phyloP scores from a whole-genome alignment of 2,329 filamentous ascomycete genomes.

The Onygenales sp. region DNA sequence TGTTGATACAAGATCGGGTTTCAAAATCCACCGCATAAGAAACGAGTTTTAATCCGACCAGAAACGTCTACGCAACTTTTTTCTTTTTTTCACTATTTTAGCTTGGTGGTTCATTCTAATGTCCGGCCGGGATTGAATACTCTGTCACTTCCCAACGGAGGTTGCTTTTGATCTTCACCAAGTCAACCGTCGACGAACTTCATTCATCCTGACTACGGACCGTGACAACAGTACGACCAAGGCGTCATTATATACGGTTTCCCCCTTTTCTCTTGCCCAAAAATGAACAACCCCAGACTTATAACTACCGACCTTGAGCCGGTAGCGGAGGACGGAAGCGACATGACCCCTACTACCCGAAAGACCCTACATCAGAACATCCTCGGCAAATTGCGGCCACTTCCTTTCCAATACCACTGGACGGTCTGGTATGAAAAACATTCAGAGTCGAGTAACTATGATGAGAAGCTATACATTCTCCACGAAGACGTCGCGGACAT shows the following conservation, averaged over 20 bases:
- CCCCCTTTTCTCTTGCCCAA: not conserved
- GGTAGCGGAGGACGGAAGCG: constrained; percentile 10
- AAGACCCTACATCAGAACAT: constrained; percentile 34
- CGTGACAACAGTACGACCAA: not conserved
- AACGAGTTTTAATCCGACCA: not conserved
- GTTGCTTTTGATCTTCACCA: not conserved
- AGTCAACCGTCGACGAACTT: no score
- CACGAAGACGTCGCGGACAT: constrained; percentile 34
- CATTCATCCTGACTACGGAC: no score
- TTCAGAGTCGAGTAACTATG: constrained; percentile 19
- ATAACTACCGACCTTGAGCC: constrained; percentile 15
- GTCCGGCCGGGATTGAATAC: not conserved
- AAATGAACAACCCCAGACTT: constrained; percentile 16
- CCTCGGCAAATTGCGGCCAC: constrained; percentile 35
- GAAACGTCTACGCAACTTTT: not conserved
- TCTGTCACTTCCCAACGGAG: not conserved
- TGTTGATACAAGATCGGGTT: constrained; percentile 1
- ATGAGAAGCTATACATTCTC: constrained; percentile 27
- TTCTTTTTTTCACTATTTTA: not conserved
- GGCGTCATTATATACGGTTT: not conserved
- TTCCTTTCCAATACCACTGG: constrained; percentile 40
- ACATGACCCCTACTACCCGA: constrained; percentile 14
- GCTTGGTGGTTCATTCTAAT: not conserved
- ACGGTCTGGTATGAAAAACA: constrained; percentile 39
- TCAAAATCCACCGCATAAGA: not conserved